These are phyloP conservation scores for Talaromyces sp. DNA, from an alignment of 2,329 filamentous ascomycete genomes.

Conservation along the genomic window DNA sequence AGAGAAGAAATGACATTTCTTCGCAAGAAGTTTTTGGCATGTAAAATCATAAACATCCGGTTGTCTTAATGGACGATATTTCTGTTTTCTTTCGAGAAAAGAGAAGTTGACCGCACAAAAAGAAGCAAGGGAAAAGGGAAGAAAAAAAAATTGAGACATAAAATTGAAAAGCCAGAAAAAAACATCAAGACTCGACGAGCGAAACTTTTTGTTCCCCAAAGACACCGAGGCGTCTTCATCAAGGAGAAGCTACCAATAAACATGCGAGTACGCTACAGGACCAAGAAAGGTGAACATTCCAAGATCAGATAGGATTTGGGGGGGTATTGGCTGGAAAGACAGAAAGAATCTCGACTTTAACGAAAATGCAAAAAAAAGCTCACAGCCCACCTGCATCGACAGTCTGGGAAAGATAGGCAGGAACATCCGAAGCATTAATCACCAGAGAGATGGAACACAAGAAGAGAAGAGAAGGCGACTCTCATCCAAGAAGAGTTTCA, in stretches of 20 bases:
- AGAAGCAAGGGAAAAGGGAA: neutral
- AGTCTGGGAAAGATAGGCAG: constrained; percentile 15
- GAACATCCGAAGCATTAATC: constrained; percentile 17
- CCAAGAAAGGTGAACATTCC: constrained; percentile 18
- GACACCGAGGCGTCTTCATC: constrained; percentile 20
- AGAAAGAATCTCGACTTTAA: constrained; percentile 40
- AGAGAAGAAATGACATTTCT: neutral
- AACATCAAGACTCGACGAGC: neutral
- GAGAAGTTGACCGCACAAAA: too few species aligned
- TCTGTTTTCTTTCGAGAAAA: neutral
- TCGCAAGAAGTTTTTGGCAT: neutral
- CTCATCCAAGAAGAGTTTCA: constrained; percentile 12
- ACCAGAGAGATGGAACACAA: constrained; percentile 13
- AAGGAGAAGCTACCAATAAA: constrained; percentile 22
- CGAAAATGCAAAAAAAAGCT: constrained; percentile 30
- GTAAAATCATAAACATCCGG: neutral
- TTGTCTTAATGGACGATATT: neutral
- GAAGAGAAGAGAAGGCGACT: constrained; percentile 11
- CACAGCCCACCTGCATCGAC: constrained; percentile 30
- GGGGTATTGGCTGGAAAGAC: constrained; percentile 37
- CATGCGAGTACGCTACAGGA: constrained; percentile 23
- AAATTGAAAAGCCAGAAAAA: constrained; percentile 16
- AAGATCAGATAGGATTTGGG: constrained; percentile 29
- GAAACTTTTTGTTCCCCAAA: constrained; percentile 32
- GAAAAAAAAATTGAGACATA: constrained; percentile 2